phyloP scores from a whole-genome alignment of 2,329 filamentous ascomycete genomes.

The Colletotrichum musae region DNA sequence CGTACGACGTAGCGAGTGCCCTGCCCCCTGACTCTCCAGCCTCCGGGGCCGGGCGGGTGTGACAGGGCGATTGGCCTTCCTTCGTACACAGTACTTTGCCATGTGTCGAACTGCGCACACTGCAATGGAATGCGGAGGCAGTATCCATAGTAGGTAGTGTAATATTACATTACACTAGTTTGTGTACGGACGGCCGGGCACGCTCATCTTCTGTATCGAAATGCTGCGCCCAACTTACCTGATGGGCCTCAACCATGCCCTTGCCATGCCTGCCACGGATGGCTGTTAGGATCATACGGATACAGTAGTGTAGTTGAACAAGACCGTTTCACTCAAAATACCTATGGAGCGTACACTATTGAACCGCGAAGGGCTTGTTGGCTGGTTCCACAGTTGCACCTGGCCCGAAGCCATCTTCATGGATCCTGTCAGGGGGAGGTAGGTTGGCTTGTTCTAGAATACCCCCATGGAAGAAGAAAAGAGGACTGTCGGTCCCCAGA shows the following conservation, averaged over 20 bases:
- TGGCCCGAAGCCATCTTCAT: not conserved
- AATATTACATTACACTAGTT: no score
- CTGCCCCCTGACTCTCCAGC: constrained; percentile 1
- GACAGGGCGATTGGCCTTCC: constrained; percentile 11
- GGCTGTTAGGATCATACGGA: constrained; percentile 3
- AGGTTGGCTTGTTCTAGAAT: constrained; percentile 22
- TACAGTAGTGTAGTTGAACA: not conserved
- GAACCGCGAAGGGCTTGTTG: constrained; percentile 14
- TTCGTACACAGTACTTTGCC: constrained; percentile 22
- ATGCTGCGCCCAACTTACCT: constrained; percentile 17
- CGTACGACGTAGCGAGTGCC: constrained; percentile 17
- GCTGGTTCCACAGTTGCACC: constrained; percentile 2
- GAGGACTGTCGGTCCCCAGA: constrained; percentile 3
- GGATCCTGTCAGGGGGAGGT: not conserved
- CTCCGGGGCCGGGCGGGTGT: constrained; percentile 13
- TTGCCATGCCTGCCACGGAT: constrained; percentile 3
- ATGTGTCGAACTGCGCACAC: constrained; percentile 9
- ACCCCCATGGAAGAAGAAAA: constrained; percentile 7
- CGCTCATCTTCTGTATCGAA: not conserved
- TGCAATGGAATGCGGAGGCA: no score
- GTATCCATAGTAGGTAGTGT: no score
- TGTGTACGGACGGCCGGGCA: not conserved
- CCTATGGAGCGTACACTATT: not conserved
- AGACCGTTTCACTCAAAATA: constrained; percentile 22
- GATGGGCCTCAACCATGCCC: not conserved